Base-by-base conservation (phyloP, 345 rosid genomes). In the Salix suchowensis region DNA sequence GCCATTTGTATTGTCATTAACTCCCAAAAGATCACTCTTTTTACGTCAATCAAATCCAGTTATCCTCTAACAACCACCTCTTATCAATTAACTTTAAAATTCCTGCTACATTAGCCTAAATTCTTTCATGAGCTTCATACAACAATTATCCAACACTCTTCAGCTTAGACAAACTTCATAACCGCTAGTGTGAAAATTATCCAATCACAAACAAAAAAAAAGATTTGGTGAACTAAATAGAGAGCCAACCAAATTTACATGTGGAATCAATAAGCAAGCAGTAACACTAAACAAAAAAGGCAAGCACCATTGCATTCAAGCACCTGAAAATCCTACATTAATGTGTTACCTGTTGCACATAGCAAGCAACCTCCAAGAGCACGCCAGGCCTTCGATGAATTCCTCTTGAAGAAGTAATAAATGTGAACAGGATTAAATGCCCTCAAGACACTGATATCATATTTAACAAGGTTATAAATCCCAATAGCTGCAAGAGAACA, bases 351-450 rank as follows among this genome's bases (percentile, higher is more conserved):
- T 86, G 99, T 94, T 79, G 94, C 99, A 82, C 98, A 92, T 65
- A 96, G 96, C 84, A 96, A 87, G 89, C 99, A 96, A 77, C 99
- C 98, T 69, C 99, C 99, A 52, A 96, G 98, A 6, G 99, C 90
- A 80, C 82, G 91, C 99, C 98, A 96, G 58, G 96, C 99, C 75
- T 89, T 89, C 58, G 80, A 75, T 44, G 98, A 88, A 84, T 96
- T 94, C 84, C 97, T 84, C 87, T 96, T 82, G 90, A 93, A 96
- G 84, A 85, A 96, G 80, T 73, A 89, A 88, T 93, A 96, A 81
- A 96, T 90, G 75, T 96, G 89, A 81, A 90, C 71, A 28, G 99
- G 99, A 86, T 93, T 96, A 80, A 96, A 93, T 71, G 99, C 99
- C 82, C 82, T 86, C 72, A 86, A 83, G 77, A 96, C 98, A 74